Conservation (phyloP, 177 flowering plant species). For the Vitis hybrid region DNA sequence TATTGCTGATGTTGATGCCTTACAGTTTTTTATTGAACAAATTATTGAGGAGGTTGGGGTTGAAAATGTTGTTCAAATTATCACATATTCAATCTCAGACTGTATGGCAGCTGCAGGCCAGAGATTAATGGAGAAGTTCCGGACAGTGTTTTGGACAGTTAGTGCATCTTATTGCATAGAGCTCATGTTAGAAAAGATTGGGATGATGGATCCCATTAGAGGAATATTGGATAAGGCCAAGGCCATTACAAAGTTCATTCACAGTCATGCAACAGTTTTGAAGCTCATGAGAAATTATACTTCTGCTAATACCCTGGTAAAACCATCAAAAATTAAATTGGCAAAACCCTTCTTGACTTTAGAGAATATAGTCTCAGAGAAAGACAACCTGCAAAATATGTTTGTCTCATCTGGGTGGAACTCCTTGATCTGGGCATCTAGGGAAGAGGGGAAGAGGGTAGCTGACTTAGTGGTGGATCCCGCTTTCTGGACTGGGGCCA, state of each 20-base stretch:
- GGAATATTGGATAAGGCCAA: constrained; percentile 32
- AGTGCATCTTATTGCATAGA: constrained; percentile 42
- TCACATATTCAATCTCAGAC: constrained; percentile 26
- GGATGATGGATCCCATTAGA: constrained; percentile 12
- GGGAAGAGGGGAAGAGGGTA: constrained; percentile 29
- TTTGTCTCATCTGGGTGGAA: constrained; percentile 39
- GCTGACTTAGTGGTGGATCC: constrained; percentile 30
- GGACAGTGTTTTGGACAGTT: constrained; percentile 43
- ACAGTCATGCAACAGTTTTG: constrained; percentile 25
- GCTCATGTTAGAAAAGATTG: constrained; percentile 44
- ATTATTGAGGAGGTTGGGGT: constrained; percentile 45
- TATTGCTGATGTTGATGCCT: constrained; percentile 24
- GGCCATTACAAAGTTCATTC: constrained; percentile 36
- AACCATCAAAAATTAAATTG: constrained; percentile 24
- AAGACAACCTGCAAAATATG: constrained; percentile 29
- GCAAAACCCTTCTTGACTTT: constrained; percentile 35
- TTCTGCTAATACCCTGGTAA: constrained; percentile 24
- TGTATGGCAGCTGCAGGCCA: constrained; percentile 35
- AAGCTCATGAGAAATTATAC: constrained; percentile 29
- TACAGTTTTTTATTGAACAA: constrained; percentile 26
- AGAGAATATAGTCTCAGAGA: constrained; percentile 31
- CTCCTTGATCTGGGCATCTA: constrained; percentile 22
- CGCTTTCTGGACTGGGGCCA: constrained; percentile 38
- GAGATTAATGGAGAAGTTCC: constrained; percentile 29
- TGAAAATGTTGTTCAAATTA: constrained; percentile 46